These are phyloP conservation scores for Tolypocladium nubicola DNA, from an alignment of 2,329 filamentous ascomycete species.

Conservation along the genomic window DNA sequence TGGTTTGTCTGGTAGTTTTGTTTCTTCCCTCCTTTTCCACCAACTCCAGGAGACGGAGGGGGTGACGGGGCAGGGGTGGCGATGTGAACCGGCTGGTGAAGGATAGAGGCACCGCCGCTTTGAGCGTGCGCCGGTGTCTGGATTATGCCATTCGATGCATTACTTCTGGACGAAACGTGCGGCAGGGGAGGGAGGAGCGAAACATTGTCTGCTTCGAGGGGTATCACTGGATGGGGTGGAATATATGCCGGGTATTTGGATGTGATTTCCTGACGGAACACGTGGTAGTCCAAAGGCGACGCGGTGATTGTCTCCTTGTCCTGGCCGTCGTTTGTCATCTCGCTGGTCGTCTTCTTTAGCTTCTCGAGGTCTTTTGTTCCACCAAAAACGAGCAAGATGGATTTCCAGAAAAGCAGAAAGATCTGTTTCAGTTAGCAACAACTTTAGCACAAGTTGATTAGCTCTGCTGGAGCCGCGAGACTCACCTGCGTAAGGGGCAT, in stretches of 20 bases:
- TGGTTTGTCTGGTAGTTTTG: slow-evolving; percentile 99
- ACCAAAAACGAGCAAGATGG: slow-evolving; percentile 75
- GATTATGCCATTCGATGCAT: slow-evolving; percentile 51
- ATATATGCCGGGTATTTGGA: slow-evolving; percentile 97
- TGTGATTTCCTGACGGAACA: slow-evolving; percentile 91
- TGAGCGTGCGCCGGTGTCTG: slow-evolving; percentile 43
- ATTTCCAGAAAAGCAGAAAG: slow-evolving; percentile 85
- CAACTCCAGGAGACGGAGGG: slow-evolving; percentile 76
- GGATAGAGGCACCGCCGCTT: slow-evolving; percentile 61
- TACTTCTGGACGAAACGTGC: slow-evolving; percentile 56
- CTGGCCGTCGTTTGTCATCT: slow-evolving; percentile 47
- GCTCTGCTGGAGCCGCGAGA: no score
- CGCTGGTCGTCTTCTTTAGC: slow-evolving; percentile 62
- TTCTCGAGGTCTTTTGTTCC: slow-evolving; percentile 62
- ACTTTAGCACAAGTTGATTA: no score
- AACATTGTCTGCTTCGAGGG: slow-evolving; percentile 81
- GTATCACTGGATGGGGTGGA: slow-evolving; percentile 71
- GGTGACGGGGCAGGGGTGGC: slow-evolving; percentile 96
- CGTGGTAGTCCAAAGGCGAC: slow-evolving; percentile 89
- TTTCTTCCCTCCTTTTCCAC: slow-evolving; percentile 92
- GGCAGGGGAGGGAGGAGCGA: slow-evolving; percentile 80
- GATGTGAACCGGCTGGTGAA: slow-evolving; percentile 94
- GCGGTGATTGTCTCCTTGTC: slow-evolving; percentile 77
- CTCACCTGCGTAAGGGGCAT: slow-evolving; percentile 53
- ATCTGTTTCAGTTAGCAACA: slow-evolving; percentile 36